Base-by-base conservation (phyloP, 768 basidiomycete genomes). In the Leccinellum luteum region DNA sequence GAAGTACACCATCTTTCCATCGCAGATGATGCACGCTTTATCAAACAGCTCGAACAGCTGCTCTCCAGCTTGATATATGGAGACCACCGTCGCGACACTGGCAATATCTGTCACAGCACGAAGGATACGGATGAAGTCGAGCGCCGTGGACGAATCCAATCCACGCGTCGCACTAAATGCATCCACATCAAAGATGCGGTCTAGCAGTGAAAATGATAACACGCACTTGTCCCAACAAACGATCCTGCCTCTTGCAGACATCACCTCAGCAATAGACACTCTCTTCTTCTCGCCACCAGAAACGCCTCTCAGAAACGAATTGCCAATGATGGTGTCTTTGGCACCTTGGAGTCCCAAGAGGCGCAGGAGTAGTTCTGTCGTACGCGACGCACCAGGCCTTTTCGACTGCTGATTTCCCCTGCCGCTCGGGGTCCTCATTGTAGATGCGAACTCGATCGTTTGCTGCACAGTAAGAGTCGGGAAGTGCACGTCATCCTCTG, bases 31-130 rank as follows among this genome's bases (percentile, higher is more conserved):
- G n/a, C 57, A 58, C 6, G 56, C 54, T 27, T 61, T 87, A 78
- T 89, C 86, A 63, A 89, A 94, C 45, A 79, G 75, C 21, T 80
- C 57, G 57, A 85, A 87, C 0, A 87, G 67, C 3, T 77, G 77
- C 67, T 92, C 89, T 51, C 86, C 86, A 7, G 89, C 92, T 71
- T 94, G 92, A 71, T 94, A 93, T 34, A 94, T 82, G 1, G 89
- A 87, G n/a, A 90, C 88, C 56, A 94, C 80, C 0, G 86, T 90
- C 0, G 86, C 75, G 17, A 70, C 58, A n/a, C 73, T 67, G 54
- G 75, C 75, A 3, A 79, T 74, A 63, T 90, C 85, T 0, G 89
- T 88, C 4, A 81, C 75, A 43, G 84, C 77, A 4, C 89, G 81
- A 32, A 92, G 75, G 1, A 85, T 82, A 47, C 78, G 83, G 48